Evolutionary conservation across 225 moss, liverwort and hornwort species (phyloP).

Genomic region (Sphagnum tenellum): DNA sequence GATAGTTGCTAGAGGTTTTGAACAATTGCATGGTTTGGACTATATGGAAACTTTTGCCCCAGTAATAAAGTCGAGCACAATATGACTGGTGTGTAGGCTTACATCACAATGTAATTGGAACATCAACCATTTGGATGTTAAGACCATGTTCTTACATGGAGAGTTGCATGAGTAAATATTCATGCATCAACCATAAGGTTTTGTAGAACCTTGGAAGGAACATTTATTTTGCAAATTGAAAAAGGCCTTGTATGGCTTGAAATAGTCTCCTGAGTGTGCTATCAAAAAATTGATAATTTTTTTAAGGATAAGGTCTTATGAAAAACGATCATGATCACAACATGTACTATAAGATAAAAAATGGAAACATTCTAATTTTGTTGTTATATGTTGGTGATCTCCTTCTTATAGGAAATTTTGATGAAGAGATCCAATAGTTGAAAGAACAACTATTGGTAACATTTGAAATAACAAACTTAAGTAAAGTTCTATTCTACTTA

Average conservation of each 20-base stretch:
- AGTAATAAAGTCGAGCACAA: conserved; percentile 4
- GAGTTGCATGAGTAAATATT: conserved; percentile 4
- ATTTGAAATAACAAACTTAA: not conserved
- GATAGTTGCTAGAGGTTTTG: conserved; percentile 3
- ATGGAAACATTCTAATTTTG: not conserved
- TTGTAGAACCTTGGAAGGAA: not conserved
- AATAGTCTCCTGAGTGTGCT: conserved; percentile 3
- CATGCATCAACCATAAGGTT: conserved; percentile 4
- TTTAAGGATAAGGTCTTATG: not conserved
- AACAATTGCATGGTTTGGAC: not conserved
- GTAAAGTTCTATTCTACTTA: not conserved
- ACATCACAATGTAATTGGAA: not conserved
- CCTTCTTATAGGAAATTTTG: not conserved
- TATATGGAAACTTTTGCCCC: conserved; percentile 3
- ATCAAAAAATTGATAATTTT: conserved; percentile 1
- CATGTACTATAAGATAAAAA: not conserved
- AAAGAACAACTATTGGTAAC: not conserved
- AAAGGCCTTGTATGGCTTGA: conserved; percentile 6
- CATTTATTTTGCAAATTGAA: not conserved
- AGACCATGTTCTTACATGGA: conserved; percentile 10
- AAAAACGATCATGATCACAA: not conserved
- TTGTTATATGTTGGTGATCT: conserved; percentile 3
- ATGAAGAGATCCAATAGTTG: not conserved
- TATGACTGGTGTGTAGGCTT: not conserved
- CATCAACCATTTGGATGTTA: not conserved